phyloP scores from a whole-genome alignment of 2,329 filamentous ascomycete genomes.

The Lizonia empirigonia region DNA sequence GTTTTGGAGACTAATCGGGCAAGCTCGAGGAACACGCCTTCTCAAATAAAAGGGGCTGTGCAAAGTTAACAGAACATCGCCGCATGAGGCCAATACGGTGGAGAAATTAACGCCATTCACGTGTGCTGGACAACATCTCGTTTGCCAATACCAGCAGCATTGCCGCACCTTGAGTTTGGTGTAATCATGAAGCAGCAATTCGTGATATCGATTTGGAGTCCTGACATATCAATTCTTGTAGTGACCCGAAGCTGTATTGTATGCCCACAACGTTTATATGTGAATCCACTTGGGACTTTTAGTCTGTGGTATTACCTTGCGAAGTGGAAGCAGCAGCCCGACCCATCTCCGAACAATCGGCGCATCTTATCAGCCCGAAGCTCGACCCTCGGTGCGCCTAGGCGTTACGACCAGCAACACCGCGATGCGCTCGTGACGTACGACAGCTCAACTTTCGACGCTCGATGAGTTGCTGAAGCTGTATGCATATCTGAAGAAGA shows the following conservation, averaged over 20 bases:
- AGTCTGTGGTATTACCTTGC: background rate
- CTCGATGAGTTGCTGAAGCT: conserved; percentile 14
- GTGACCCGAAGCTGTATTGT: too few species aligned
- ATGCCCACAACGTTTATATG: too few species aligned
- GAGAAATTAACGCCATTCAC: background rate
- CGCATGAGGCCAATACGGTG: too few species aligned
- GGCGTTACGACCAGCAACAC: conserved; percentile 23
- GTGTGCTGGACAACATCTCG: too few species aligned
- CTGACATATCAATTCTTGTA: too few species aligned
- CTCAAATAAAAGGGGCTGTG: conserved; percentile 1
- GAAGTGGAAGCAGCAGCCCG: background rate
- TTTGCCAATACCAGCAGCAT: too few species aligned
- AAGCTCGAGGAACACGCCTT: background rate
- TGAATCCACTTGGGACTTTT: too few species aligned
- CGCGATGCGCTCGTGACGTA: conserved; percentile 14
- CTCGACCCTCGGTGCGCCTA: conserved; percentile 5
- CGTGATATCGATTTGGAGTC: too few species aligned
- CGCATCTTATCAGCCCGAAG: conserved; percentile 5
- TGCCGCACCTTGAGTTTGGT: too few species aligned
- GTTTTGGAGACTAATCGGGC: background rate
- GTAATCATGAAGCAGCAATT: too few species aligned
- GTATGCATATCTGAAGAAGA: conserved; percentile 14
- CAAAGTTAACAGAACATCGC: background rate
- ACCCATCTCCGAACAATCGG: conserved; percentile 6
- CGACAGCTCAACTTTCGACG: background rate